These are phyloP conservation scores for Geranomyces variabilis DNA, from an alignment of 192 early-diverging fungal species.

Conservation along the genomic window DNA sequence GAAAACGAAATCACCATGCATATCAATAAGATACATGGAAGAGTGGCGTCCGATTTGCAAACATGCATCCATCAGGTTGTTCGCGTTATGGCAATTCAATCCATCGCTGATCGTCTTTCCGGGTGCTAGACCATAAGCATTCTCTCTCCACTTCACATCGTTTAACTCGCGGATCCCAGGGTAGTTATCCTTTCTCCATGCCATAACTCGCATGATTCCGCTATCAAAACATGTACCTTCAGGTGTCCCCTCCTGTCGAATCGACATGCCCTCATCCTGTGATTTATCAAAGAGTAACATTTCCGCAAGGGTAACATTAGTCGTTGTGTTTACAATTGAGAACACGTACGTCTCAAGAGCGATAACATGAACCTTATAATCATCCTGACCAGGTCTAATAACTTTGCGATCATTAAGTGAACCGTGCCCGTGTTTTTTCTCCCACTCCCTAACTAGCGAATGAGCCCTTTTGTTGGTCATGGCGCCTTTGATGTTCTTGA, in stretches of 20 bases:
- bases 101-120: neutral
- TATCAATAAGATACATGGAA: slow-evolving; percentile 13
- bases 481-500: slow-evolving; percentile 2
- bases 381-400: no score
- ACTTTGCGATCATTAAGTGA: neutral
- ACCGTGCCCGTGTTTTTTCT: no score
- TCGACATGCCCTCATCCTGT: neutral
- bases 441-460: neutral
- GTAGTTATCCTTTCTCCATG: slow-evolving; percentile 1
- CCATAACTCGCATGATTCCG: neutral
- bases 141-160: slow-evolving; percentile 4
- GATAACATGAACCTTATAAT: slow-evolving; percentile 1
- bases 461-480: slow-evolving; percentile 3
- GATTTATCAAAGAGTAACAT: slow-evolving; percentile 25
- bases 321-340: slow-evolving; percentile 4
- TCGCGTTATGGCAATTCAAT: neutral
- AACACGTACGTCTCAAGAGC: slow-evolving; percentile 9
- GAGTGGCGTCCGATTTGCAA: neutral
- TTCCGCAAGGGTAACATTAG: neutral
- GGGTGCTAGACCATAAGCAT: slow-evolving; percentile 1
- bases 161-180: slow-evolving; percentile 1
- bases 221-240: slow-evolving; percentile 13
- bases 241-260: neutral
- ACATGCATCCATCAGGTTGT: neutral
- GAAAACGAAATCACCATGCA: neutral